Conservation (phyloP, 139 green algal species). For the Eudorina sp. region DNA sequence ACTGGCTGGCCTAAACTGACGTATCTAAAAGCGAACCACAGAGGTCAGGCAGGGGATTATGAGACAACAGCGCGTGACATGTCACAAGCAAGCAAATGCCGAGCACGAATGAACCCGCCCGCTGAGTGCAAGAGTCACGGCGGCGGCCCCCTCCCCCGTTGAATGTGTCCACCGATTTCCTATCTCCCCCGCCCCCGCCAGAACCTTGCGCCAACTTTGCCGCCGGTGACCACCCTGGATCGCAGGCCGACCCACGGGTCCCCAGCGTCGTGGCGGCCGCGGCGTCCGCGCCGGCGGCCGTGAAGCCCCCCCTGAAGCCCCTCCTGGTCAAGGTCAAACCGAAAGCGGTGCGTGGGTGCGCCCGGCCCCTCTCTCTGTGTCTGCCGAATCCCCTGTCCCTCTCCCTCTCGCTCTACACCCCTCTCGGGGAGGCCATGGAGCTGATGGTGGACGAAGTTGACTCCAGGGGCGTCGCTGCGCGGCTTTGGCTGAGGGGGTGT, state of each 20-base stretch:
- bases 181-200: too few relatives aligned
- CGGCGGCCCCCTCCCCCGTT: neutral
- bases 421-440: neutral
- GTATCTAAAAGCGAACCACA: too few relatives aligned
- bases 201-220: neutral
- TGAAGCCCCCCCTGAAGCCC: neutral
- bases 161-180: neutral
- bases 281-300: too few relatives aligned
- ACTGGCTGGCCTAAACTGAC: too few relatives aligned
- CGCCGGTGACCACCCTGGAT: neutral
- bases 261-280: neutral
- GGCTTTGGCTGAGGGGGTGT: neutral
- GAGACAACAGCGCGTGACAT: too few relatives aligned
- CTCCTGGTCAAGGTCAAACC: conserved; percentile 11
- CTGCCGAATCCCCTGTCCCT: too few relatives aligned
- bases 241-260: conserved; percentile 19
- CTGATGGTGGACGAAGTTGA: neutral
- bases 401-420: neutral
- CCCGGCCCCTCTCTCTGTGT: too few relatives aligned
- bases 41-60: too few relatives aligned
- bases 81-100: too few relatives aligned
- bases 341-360: neutral
- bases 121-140: too few relatives aligned
- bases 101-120: too few relatives aligned
- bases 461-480: neutral